Evolutionary conservation across 2,329 filamentous ascomycete species (phyloP), one percentile per base, ranked within the genome.

Genomic region (Xylariaceae sp.): DNA sequence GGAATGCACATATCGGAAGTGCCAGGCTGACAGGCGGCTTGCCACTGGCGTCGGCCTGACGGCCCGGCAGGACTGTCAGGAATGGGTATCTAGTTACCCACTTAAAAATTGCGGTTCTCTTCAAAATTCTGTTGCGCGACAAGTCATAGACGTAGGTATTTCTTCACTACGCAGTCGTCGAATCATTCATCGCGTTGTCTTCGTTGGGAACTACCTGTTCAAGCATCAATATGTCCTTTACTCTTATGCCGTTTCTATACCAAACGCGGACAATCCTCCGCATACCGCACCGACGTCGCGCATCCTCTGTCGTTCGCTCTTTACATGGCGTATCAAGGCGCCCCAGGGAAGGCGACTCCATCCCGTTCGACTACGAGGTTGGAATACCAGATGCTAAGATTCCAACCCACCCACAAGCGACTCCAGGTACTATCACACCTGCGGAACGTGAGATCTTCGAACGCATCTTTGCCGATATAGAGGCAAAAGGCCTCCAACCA

Each of bases 161-260:
- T n/a, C n/a, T n/a, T n/a, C n/a, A n/a, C n/a, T n/a, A n/a, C n/a
- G n/a, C n/a, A n/a, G n/a, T n/a, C n/a, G n/a, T n/a, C n/a, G n/a
- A n/a, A n/a, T n/a, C n/a, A n/a, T n/a, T n/a, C n/a, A 26, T 26
- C 26, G 26, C 8, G 26, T 26, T 8, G n/a, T 8, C 32, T 15
- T 10, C 32, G 13, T 34, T 10, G 13, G 9, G 6, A 3, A 9
- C 32, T 34, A 10, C 13, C 32, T 13, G 13, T 15, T 34, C 4
- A 5, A 13, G 7, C 32, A 22, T 21, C 43, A 55, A 22, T 19
- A 81, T 81, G 74, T 68, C 74, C 13, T 71, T 74, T 2, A 78
- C 80, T 6, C 69, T 83, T 13, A 71, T 84, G 4, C 84, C 86
- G 0, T 90, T 90, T 53, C 76, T 91, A 6, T 90, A 89, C 65